Conservation (phyloP, 192 early-diverging fungal species). For the Podila epicladia region DNA sequence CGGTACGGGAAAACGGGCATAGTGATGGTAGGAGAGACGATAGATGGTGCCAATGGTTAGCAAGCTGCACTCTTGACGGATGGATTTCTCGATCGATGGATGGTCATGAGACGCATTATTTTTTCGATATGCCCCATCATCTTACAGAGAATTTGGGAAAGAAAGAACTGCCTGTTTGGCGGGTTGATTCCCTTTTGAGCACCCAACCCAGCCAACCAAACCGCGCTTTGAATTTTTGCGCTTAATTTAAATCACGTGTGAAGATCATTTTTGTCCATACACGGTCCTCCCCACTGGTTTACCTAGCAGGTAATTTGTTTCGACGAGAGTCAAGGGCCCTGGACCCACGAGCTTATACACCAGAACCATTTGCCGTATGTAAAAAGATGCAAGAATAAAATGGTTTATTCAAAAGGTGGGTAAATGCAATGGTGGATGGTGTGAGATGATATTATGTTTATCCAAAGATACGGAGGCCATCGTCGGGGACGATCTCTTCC, state of each 20-base stretch:
- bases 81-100: constrained; percentile 42
- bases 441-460: constrained; percentile 3
- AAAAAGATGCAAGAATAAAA: not conserved
- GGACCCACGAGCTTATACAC: too few species aligned
- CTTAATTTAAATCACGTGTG: too few species aligned
- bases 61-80: constrained; percentile 14
- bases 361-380: not conserved
- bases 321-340: too few species aligned
- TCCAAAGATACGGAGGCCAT: constrained; percentile 52
- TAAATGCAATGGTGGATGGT: constrained; percentile 13
- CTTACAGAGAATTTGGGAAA: constrained; percentile 2
- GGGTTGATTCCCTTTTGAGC: constrained; percentile 1
- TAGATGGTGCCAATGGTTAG: constrained; percentile 4
- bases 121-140: constrained; percentile 2
- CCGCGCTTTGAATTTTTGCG: not conserved
- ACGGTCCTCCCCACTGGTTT: too few species aligned
- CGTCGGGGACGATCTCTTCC: constrained; percentile 30
- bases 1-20: not conserved
- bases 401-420: not conserved
- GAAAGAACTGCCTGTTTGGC: constrained; percentile 10
- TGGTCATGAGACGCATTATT: not conserved
- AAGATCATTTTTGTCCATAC: too few species aligned
- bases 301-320: too few species aligned
- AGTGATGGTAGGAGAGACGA: not conserved
- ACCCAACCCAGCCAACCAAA: not conserved